A percentile compares a stretch with the other conserved stretches of the same genome.
Evolutionary conservation across 1,284 basidiomycete species (phyloP).

Genomic region (Cutaneotrichosporon daszewskae): DNA sequence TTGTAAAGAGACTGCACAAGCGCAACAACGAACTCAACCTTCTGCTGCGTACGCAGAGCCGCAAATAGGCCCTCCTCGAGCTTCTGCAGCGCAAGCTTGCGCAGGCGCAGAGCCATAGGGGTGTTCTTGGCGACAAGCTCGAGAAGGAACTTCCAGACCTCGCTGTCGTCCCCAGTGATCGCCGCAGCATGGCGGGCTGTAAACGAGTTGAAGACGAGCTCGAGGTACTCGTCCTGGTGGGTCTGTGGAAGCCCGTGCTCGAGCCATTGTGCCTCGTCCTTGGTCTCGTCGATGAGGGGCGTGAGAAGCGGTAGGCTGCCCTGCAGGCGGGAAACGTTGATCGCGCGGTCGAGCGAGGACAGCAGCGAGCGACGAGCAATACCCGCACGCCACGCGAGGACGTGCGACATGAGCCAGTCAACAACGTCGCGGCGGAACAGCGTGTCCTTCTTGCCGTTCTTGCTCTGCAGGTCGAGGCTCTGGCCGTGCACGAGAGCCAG

Average conservation of each 20-base stretch:
- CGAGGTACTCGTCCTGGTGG: conserved; percentile 24
- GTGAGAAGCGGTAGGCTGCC: conserved; percentile 59
- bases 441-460: conserved; percentile 56
- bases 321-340: conserved; percentile 58
- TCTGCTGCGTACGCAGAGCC: conserved; percentile 20
- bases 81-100: conserved; percentile 23
- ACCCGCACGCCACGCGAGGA: conserved; percentile 57
- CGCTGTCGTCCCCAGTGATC: conserved; percentile 20
- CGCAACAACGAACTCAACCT: conserved; percentile 26
- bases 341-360: conserved; percentile 56
- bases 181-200: conserved; percentile 17
- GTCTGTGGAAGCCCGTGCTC: conserved; percentile 2
- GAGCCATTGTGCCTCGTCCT: conserved; percentile 28
- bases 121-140: conserved; percentile 6
- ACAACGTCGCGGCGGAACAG: conserved; percentile 70
- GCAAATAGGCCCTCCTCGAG: conserved; percentile 35
- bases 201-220: conserved; percentile 18
- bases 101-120: conserved; percentile 5
- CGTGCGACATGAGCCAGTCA: conserved; percentile 78
- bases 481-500: conserved; percentile 57
- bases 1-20: conserved; percentile 29
- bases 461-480: conserved; percentile 43
- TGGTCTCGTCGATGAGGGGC: conserved; percentile 24
- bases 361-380: conserved; percentile 58
- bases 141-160: conserved; percentile 24